A percentile compares a stretch with the other conserved stretches of the same genome.
These are phyloP conservation scores for Scedosporium minutisporum DNA, from an alignment of 2,329 filamentous ascomycete genomes.

Conservation along the genomic window DNA sequence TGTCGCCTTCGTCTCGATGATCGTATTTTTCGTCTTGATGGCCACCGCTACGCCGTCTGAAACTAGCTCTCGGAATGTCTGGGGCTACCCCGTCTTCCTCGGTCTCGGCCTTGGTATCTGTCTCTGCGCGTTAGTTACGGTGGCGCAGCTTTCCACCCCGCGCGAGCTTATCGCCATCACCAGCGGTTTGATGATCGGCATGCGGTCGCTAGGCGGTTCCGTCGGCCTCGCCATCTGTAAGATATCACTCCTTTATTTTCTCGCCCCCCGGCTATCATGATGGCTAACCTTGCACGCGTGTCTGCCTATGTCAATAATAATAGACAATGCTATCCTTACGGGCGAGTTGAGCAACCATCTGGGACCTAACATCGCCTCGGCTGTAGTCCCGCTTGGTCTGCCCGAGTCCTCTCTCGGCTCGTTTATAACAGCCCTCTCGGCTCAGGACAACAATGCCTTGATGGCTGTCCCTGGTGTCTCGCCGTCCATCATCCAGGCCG, in stretches of 20 bases:
- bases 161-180: constrained; percentile 26
- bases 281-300: no score
- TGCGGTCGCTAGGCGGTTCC: constrained; percentile 26
- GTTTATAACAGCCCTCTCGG: no score
- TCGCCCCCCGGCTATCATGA: no score
- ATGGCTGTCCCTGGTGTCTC: no score
- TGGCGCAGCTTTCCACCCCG: constrained; percentile 27
- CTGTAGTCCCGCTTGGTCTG: constrained; percentile 18
- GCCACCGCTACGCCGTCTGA: constrained; percentile 19
- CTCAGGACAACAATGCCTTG: no score
- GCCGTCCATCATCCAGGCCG: no score
- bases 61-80: constrained; percentile 22
- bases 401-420: no score
- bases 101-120: no score
- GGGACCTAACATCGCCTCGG: constrained; percentile 20
- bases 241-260: no score
- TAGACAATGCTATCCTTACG: constrained; percentile 20
- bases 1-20: constrained; percentile 17
- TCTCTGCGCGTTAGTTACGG: constrained; percentile 18
- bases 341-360: constrained; percentile 16
- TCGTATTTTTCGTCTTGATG: constrained; percentile 24
- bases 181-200: constrained; percentile 26
- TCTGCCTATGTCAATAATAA: not conserved
- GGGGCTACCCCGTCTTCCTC: constrained; percentile 15
- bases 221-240: constrained; percentile 25